Evolutionary conservation across 495 filamentous ascomycete genomes (phyloP), one percentile per base, ranked within the genome.

Genomic region (Aspergillus baeticus): DNA sequence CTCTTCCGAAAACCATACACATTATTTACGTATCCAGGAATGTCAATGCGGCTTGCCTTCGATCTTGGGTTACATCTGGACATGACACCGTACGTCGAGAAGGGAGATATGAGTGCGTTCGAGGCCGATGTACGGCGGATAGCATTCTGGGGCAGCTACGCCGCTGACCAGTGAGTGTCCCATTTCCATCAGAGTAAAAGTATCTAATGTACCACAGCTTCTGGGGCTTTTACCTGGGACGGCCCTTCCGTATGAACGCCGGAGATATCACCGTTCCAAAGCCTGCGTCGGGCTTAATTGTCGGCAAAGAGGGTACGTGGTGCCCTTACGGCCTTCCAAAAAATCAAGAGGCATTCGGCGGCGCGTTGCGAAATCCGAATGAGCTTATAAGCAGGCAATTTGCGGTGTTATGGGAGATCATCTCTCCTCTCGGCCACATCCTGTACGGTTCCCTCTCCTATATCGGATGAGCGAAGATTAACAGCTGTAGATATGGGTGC

Each of bases 101-200:
- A 65, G 45, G 75, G 77, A 7, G 67, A 73, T 21, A 75, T 80
- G 41, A 77, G 68, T 44, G 54, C 64, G 1, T 59, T 67, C 8
- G 77, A 80, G 54, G 77, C 77, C 8, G 68, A 77, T 51, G 68
- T 79, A 17, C 71, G 78, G 13, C 63, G 71, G 14, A 64, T 74
- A 10, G 63, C 72, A 6, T 81, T 81, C 44, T 80, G 78, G 78
- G 78, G 75, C 11, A 77, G 71, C n/a, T 81, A 77, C 59, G 64
- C 73, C 20, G 73, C 75, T 29, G 77, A 81, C 37, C 72, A 79
- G 77, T 79, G 59, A 70, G 74, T 66, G n/a, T 10, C 23, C 2
- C 7, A 17, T 20, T 4, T 7, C 5, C 2, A 10, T n/a, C 18
- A n/a, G 11, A 23, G n/a, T 18, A n/a, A n/a, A n/a, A n/a, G 33